Evolutionary conservation across 768 basidiomycete genomes (phyloP), one percentile per base, ranked within the genome.

Genomic region (Podaxis mareebaensis): DNA sequence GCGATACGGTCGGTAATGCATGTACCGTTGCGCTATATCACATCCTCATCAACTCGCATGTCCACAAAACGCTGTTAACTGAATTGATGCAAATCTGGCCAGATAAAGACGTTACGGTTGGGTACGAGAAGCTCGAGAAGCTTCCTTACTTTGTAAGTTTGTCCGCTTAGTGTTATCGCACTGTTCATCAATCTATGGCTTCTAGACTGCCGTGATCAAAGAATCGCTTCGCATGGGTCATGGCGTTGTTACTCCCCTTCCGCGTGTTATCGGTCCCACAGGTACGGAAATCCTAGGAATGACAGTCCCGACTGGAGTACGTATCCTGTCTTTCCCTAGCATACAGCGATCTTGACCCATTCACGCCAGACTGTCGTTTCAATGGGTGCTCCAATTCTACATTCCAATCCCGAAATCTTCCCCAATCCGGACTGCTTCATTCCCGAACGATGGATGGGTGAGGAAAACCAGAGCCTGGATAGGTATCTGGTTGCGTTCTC

Each of bases 201-300:
- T 52, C 20, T 49, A 83, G 82, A 79, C 78, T 1, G 81, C 80
- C 13, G 79, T 82, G 26, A 74, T 82, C 40, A 82, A 82, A 63
- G 82, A 83, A 68, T 74, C 79, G 0, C 72, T 83, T 30, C 72
- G 82, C 24, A 73, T 82, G 67, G 73, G 76, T 30, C 75, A 77
- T 63, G 80, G 80, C 7, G 69, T 78, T 2, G 72, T 77, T 20
- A 75, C 71, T 3, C 76, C 77, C 6, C 70, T 80, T 42, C 75
- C 79, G 11, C 74, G 81, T 39, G 68, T 82, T 44, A 75, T 82
- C 5, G 76, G 76, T 2, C 73, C 72, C 8, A 63, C 69, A 13
- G 75, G 73, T 33, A 67, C 75, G 0, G 68, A 70, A 40, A 79
- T 83, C n/a, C 69, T 70, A 17, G 80, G 80, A 1, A 62, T 59